Evolutionary conservation across 1,284 basidiomycete genomes (phyloP), one percentile per base, ranked within the genome.

Genomic region (Cutaneotrichosporon sp.): DNA sequence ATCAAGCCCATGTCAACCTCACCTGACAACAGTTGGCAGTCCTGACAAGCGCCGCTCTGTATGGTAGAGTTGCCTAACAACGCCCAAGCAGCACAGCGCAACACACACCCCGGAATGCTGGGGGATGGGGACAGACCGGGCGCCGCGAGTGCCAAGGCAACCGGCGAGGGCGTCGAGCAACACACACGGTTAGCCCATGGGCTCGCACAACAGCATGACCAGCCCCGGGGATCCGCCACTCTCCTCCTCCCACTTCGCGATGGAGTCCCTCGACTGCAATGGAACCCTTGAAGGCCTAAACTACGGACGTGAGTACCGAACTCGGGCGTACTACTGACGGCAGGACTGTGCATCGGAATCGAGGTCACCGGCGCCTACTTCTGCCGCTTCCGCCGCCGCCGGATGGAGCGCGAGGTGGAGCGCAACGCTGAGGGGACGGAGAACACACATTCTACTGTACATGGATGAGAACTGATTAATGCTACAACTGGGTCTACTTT

Each of bases 401-500:
- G 10, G 16, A 36, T 36, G 34, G 34, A 36, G 34, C 34, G 16
- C 13, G 34, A 16, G 16, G 14, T 36, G 34, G 34, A 36, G 34
- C 34, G 16, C 13, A 13, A 16, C 34, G 11, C 9, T 13, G 16
- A 13, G 10, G 5, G 13, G 5, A 14, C 10, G 2, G 1, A 42
- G 9, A 18, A 42, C 38, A 42, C 7, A 9, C 18, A 29, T 31
- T 16, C 24, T 50, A 50, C 47, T 29, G 14, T 50, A 50, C 47
- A 50, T n/a, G 47, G 31, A n/a, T 7, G 8, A 31, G n/a, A n/a
- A n/a, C n/a, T n/a, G n/a, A n/a, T n/a, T 50, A 50, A 31, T 50
- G 47, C 47, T 50, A 50, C 47, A 50, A 50, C 16, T 50, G 24
- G 24, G 22, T 46, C 60, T 64, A 70, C 63, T 68, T 68, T 53